phyloP scores from a whole-genome alignment of 768 basidiomycete genomes.

The Clathrus columnatus region DNA sequence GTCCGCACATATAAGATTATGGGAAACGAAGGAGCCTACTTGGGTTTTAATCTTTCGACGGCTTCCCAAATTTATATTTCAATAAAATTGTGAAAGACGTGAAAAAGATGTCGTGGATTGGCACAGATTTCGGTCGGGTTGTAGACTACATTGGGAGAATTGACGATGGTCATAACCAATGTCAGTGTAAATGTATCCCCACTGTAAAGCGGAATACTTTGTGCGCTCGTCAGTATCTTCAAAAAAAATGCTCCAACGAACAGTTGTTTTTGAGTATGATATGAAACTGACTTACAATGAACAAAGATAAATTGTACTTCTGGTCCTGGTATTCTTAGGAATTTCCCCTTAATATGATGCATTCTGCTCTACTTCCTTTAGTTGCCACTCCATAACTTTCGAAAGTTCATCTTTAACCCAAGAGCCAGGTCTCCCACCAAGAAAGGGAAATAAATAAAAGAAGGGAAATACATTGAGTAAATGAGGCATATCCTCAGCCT shows the following conservation, averaged over 20 bases:
- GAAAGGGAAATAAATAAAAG: slow-evolving; percentile 17
- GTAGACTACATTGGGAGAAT: background rate
- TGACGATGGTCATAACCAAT: background rate
- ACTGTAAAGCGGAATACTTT: too few species aligned
- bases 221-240: too few species aligned
- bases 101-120: too few species aligned
- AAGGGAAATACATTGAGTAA: background rate
- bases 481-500: slow-evolving; percentile 40
- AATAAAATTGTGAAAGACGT: too few species aligned
- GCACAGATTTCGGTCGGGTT: too few species aligned
- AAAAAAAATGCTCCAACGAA: too few species aligned
- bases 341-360: slow-evolving; percentile 34
- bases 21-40: too few species aligned
- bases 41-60: too few species aligned
- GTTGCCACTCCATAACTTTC: slow-evolving; percentile 78
- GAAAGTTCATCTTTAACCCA: slow-evolving; percentile 59
- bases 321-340: background rate
- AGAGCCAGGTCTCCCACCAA: slow-evolving; percentile 54
- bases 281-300: background rate
- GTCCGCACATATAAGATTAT: too few species aligned
- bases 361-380: slow-evolving; percentile 64
- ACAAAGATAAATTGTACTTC: background rate
- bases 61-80: too few species aligned
- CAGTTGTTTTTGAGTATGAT: too few species aligned
- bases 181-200: too few species aligned